Conservation (phyloP, 2,329 filamentous ascomycete species). For the Phoma herbarum region DNA sequence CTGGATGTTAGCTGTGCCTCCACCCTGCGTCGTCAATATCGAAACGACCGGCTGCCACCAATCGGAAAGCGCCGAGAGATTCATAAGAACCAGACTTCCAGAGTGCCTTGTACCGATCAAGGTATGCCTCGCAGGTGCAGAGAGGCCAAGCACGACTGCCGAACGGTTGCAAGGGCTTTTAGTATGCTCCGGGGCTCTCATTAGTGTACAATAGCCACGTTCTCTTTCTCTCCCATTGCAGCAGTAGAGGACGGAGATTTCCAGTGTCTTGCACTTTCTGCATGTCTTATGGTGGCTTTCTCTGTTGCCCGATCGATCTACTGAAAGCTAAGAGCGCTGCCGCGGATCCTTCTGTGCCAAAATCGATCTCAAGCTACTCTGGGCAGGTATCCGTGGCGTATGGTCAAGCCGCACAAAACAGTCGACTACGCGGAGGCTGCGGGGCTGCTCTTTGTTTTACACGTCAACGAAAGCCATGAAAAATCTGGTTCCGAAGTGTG, state of each 20-base stretch:
- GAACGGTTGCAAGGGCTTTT: not conserved
- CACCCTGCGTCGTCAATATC: constrained; percentile 6
- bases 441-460: not conserved
- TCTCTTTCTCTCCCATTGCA: not conserved
- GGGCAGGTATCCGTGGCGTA: not conserved
- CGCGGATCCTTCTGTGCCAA: not conserved
- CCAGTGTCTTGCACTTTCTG: too few species aligned
- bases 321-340: not conserved
- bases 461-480: not conserved
- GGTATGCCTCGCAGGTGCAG: not conserved
- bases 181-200: not conserved
- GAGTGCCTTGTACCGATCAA: not conserved
- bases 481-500: not conserved
- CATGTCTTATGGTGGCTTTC: not conserved
- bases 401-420: not conserved
- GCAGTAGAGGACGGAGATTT: too few species aligned
- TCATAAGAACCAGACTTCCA: not conserved
- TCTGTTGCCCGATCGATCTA: not conserved
- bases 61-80: not conserved
- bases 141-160: not conserved
- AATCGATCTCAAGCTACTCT: not conserved
- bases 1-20: not conserved
- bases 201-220: not conserved
- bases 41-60: not conserved
- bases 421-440: not conserved